phyloP scores from a whole-genome alignment of 768 basidiomycete species.

The Pilatotrama ljubarskyi region DNA sequence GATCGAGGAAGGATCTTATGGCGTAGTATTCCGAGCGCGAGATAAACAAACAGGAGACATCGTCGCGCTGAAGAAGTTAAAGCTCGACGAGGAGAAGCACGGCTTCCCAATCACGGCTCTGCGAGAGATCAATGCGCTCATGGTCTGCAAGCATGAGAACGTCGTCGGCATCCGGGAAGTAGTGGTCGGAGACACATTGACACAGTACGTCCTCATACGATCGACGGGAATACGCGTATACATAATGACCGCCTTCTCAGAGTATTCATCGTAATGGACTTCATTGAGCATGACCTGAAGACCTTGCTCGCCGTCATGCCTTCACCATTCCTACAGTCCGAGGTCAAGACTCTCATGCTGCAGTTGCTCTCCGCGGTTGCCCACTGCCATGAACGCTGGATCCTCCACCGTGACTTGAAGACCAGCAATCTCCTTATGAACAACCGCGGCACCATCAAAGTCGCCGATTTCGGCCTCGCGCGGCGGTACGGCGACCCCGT shows the following conservation, averaged over 20 bases:
- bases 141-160: conserved; percentile 92
- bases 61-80: conserved; percentile 96
- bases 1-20: conserved; percentile 98
- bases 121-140: conserved; percentile 94
- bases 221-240: not conserved
- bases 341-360: conserved; percentile 95
- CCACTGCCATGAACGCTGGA: conserved; percentile 96
- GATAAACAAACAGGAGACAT: conserved; percentile 95
- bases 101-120: conserved; percentile 98
- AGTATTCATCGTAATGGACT: conserved; percentile 99
- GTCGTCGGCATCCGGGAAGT: conserved; percentile 97
- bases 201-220: conserved; percentile 73
- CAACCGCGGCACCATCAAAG: conserved; percentile 97
- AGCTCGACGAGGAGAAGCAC: conserved; percentile 97
- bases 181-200: conserved; percentile 96
- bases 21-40: conserved; percentile 93
- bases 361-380: conserved; percentile 92
- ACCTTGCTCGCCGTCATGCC: conserved; percentile 94
- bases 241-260: conserved; percentile 48
- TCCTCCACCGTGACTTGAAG: conserved; percentile 95
- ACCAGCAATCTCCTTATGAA: conserved; percentile 99
- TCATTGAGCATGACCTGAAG: conserved; percentile 99
- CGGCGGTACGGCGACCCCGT: conserved; percentile 95
- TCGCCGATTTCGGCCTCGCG: conserved; percentile 97
- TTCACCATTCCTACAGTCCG: conserved; percentile 93